Percentiles rank a stretch among this genome's conserved stretches.
These are phyloP conservation scores for Macaranga tanarius DNA, from an alignment of 441 rosid species.

Conservation along the genomic window DNA sequence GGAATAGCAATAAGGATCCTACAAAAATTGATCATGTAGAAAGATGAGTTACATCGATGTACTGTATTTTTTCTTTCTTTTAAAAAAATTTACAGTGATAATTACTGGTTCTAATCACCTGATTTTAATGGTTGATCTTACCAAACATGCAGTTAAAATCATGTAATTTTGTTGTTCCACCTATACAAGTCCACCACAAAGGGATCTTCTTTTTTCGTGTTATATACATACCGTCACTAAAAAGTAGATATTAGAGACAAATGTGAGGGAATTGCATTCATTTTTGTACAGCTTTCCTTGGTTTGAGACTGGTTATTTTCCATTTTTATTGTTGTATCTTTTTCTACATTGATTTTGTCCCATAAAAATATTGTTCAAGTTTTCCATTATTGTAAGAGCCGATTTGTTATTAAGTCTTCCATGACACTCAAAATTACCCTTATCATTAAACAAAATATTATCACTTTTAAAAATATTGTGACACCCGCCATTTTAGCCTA, in stretches of 20 bases:
- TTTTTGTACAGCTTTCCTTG: not conserved
- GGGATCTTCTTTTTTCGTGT: not conserved
- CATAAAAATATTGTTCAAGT: too few relatives aligned
- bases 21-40: slow-evolving; percentile 28
- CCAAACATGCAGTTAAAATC: not conserved
- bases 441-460: too few relatives aligned
- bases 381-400: too few relatives aligned
- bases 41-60: slow-evolving; percentile 25
- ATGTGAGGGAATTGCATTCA: not conserved
- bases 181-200: not conserved
- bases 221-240: not conserved
- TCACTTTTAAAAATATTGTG: too few relatives aligned
- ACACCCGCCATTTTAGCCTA: too few relatives aligned
- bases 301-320: too few relatives aligned
- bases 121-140: slow-evolving; percentile 9
- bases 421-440: too few relatives aligned
- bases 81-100: not conserved
- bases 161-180: slow-evolving; percentile 24
- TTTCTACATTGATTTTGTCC: too few relatives aligned
- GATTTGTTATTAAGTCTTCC: too few relatives aligned
- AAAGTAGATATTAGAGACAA: not conserved
- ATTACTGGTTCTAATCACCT: slow-evolving; percentile 1
- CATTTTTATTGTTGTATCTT: too few relatives aligned
- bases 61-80: not conserved
- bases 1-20: slow-evolving; percentile 29